Conservation (phyloP, 768 basidiomycete genomes). For the Naganishia vishniacii region DNA sequence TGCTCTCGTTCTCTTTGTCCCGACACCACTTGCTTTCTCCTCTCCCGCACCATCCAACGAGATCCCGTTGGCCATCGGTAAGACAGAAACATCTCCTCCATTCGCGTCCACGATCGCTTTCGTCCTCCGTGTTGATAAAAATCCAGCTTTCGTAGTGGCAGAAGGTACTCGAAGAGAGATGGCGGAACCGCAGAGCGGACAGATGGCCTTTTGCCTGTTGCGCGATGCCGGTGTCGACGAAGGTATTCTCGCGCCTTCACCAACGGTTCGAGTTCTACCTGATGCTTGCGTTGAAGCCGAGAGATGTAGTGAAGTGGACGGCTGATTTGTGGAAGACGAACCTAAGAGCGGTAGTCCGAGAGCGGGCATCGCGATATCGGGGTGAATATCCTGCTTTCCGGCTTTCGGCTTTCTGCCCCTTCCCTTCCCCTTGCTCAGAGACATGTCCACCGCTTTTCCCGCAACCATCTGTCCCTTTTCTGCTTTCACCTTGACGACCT, state of each 20-base stretch:
- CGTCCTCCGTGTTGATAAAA: background rate
- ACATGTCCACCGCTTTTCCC: background rate
- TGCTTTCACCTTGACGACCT: constrained; percentile 19
- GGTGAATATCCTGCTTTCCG: background rate
- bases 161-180: constrained; percentile 5
- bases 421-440: constrained; percentile 11
- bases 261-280: background rate
- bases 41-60: background rate
- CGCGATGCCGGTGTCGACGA: background rate
- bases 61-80: background rate
- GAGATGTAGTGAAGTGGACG: background rate
- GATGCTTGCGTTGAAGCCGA: too few relatives aligned
- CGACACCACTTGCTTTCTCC: background rate
- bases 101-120: constrained; percentile 4
- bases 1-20: constrained; percentile 9
- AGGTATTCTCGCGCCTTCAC: constrained; percentile 1
- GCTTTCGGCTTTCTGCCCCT: background rate
- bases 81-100: constrained; percentile 1
- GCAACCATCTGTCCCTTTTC: constrained; percentile 21
- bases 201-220: background rate
- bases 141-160: background rate
- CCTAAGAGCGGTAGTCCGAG: too few relatives aligned
- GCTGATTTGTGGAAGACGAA: too few relatives aligned
- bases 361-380: constrained; percentile 10
- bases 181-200: constrained; percentile 3